Evolutionary conservation across 139 green algal species (phyloP).

Genomic region (Picochlorum sp.): DNA sequence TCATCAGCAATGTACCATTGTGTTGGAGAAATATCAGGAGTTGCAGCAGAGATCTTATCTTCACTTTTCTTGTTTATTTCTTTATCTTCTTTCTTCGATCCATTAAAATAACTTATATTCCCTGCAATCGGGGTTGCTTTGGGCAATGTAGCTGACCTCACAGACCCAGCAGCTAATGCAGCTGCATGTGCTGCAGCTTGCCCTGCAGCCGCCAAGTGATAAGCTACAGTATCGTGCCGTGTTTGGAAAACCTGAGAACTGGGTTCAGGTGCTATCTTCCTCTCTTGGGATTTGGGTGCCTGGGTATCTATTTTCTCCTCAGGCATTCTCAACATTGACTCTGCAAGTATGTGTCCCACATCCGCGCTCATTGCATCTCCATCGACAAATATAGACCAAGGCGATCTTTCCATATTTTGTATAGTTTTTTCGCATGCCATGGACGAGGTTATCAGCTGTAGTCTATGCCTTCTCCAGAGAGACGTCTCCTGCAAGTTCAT

Average conservation of each 20-base stretch:
- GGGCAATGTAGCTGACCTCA: no score
- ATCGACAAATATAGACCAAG: conserved; percentile 9
- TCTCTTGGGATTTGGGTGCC: no score
- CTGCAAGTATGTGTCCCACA: no score
- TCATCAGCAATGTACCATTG: conserved; percentile 82
- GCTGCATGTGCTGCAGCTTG: neutral
- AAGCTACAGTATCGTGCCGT: neutral
- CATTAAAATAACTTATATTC: conserved; percentile 1
- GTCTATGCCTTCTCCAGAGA: conserved; percentile 25
- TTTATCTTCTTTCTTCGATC: neutral
- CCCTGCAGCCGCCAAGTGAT: neutral
- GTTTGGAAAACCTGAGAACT: no score
- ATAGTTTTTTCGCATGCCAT: conserved; percentile 50
- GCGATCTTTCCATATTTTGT: no score
- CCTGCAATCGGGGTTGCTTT: neutral
- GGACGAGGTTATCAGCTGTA: conserved; percentile 60
- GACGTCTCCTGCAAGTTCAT: no score
- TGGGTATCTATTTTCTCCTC: no score
- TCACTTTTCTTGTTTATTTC: neutral
- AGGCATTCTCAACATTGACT: no score
- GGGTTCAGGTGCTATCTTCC: no score
- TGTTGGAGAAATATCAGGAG: conserved; percentile 3
- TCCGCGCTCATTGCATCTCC: conserved; percentile 57
- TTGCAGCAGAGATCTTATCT: no score
- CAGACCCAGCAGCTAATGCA: neutral